phyloP scores from a whole-genome alignment of 805 yeast genomes.

The Candida adriatica region DNA sequence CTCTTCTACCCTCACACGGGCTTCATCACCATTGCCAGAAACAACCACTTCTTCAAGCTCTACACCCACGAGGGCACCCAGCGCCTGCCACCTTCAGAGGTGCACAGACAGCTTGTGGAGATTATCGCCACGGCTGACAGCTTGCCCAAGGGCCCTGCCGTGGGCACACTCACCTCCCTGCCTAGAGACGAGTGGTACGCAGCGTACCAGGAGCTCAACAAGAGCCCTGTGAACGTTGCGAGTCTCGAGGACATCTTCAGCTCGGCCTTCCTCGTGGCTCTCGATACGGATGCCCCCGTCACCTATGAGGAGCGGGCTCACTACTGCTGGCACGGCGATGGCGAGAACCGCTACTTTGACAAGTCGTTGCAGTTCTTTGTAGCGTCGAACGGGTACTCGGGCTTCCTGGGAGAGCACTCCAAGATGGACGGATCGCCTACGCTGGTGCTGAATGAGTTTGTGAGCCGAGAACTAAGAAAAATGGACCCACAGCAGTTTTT shows the following conservation, averaged over 20 bases:
- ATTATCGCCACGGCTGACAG: slow-evolving; percentile 37
- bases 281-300: slow-evolving; percentile 67
- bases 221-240: slow-evolving; percentile 53
- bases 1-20: slow-evolving; percentile 47
- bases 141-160: slow-evolving; percentile 25
- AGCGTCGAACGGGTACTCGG: slow-evolving; percentile 78
- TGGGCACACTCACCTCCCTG: slow-evolving; percentile 77
- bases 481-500: slow-evolving; percentile 31
- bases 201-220: slow-evolving; percentile 49
- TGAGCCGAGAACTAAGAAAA: slow-evolving; percentile 50
- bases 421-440: slow-evolving; percentile 98
- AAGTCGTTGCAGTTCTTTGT: slow-evolving; percentile 85
- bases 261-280: slow-evolving; percentile 72
- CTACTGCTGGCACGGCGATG: slow-evolving; percentile 94
- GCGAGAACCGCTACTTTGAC: slow-evolving; percentile 84
- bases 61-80: slow-evolving; percentile 44
- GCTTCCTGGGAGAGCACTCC: slow-evolving; percentile 94
- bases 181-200: slow-evolving; percentile 79
- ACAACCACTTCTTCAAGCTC: slow-evolving; percentile 78
- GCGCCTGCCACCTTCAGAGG: slow-evolving; percentile 37
- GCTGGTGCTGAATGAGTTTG: slow-evolving; percentile 72
- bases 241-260: slow-evolving; percentile 65
- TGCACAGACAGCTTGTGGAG: slow-evolving; percentile 51
- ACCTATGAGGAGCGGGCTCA: slow-evolving; percentile 79
- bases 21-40: slow-evolving; percentile 64